phyloP scores from a whole-genome alignment of 495 filamentous ascomycete genomes.

The Pseudomonodictys pantanalensis region DNA sequence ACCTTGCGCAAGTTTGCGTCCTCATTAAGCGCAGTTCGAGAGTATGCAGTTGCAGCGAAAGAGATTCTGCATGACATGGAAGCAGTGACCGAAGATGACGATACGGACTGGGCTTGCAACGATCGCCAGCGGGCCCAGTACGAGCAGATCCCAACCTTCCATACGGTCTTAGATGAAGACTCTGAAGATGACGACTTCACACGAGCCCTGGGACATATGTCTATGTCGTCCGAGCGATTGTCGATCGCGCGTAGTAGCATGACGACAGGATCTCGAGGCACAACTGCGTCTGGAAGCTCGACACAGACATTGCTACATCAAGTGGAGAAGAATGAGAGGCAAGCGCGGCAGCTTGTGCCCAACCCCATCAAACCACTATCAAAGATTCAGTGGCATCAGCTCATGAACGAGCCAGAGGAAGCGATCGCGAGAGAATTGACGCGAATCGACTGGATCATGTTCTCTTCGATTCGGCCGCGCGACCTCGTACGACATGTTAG shows the following conservation, averaged over 20 bases:
- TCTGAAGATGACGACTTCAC: constrained; percentile 32
- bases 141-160: constrained; percentile 18
- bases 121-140: constrained; percentile 34
- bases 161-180: constrained; percentile 30
- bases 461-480: constrained; percentile 90
- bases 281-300: constrained; percentile 34
- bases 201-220: constrained; percentile 26
- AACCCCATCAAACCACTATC: constrained; percentile 57
- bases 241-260: constrained; percentile 30
- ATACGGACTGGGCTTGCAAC: constrained; percentile 43
- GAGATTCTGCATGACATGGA: constrained; percentile 72
- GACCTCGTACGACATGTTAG: constrained; percentile 90
- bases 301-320: constrained; percentile 54
- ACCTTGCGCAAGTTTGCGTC: constrained; percentile 68
- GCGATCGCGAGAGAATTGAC: constrained; percentile 89
- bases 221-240: constrained; percentile 21
- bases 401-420: constrained; percentile 77
- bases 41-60: constrained; percentile 76
- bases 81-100: constrained; percentile 47
- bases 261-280: constrained; percentile 22
- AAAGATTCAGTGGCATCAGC: constrained; percentile 76
- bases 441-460: constrained; percentile 95
- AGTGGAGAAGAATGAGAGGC: constrained; percentile 70
- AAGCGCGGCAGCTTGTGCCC: constrained; percentile 65
- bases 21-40: constrained; percentile 63